Percentiles rank a stretch among this genome's conserved stretches.
Conservation (phyloP, 116 monocot species). For the Iris pallida region DNA sequence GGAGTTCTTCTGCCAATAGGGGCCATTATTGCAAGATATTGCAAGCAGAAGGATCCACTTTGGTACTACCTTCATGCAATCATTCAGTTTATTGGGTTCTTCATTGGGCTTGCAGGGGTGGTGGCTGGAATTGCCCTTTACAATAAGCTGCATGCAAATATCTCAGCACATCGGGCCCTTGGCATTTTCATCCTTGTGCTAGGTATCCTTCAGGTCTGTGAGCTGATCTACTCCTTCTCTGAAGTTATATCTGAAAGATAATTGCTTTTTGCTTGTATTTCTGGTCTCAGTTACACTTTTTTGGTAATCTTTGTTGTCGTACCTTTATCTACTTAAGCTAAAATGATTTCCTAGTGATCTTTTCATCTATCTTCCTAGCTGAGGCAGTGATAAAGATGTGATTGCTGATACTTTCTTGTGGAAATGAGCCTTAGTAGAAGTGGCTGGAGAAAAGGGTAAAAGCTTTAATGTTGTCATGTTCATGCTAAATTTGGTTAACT, state of each 20-base stretch:
- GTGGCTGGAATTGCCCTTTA: constrained; percentile 68
- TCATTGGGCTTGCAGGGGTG: constrained; percentile 63
- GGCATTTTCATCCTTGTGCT: constrained; percentile 71
- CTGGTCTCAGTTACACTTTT: background rate
- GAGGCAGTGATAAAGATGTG: too few relatives aligned
- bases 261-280: background rate
- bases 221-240: background rate
- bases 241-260: background rate
- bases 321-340: too few relatives aligned
- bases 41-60: constrained; percentile 39
- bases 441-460: too few relatives aligned
- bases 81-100: constrained; percentile 62
- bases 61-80: constrained; percentile 71
- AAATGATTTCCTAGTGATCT: too few relatives aligned
- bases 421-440: too few relatives aligned
- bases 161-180: constrained; percentile 50
- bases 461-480: too few relatives aligned
- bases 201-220: constrained; percentile 64
- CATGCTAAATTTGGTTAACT: too few relatives aligned
- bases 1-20: constrained; percentile 76
- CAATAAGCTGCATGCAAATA: constrained; percentile 52
- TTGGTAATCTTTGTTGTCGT: too few relatives aligned
- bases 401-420: too few relatives aligned
- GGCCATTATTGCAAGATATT: constrained; percentile 63
- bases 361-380: too few relatives aligned